These are phyloP conservation scores for Dillenia suffruticosa DNA, from an alignment of 164 flowering plant genomes.

Conservation along the genomic window DNA sequence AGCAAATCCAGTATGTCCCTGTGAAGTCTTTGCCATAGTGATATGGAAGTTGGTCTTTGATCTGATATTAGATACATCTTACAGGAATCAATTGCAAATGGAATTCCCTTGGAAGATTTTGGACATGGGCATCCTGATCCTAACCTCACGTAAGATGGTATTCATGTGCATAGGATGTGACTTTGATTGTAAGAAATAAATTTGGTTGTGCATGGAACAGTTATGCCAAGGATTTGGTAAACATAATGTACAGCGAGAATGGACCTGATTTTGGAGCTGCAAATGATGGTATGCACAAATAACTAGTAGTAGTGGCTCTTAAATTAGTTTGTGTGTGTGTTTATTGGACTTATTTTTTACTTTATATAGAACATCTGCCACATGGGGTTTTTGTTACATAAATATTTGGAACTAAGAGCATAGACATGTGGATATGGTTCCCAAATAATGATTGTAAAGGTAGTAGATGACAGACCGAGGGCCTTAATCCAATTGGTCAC, in stretches of 20 bases:
- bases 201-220: conserved; percentile 30
- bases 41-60: conserved; percentile 7
- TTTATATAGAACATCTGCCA: no score
- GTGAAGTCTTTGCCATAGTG: background rate
- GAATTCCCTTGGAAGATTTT: conserved; percentile 94
- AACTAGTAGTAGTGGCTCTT: background rate
- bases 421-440: no score
- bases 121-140: conserved; percentile 99
- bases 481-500: no score
- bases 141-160: conserved; percentile 81
- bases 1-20: conserved; percentile 43
- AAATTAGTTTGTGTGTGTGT: background rate
- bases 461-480: no score
- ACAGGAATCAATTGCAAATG: conserved; percentile 86
- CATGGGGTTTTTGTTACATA: no score
- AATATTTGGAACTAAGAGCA: no score
- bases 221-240: conserved; percentile 93
- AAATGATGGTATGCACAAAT: conserved; percentile 78
- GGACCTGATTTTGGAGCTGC: conserved; percentile 98
- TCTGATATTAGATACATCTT: conserved; percentile 19
- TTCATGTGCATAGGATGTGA: background rate
- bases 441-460: no score
- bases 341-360: background rate
- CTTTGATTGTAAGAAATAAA: background rate
- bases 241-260: conserved; percentile 68